phyloP scores from a whole-genome alignment of 2,329 filamentous ascomycete genomes.

The Colletotrichum tropicale region DNA sequence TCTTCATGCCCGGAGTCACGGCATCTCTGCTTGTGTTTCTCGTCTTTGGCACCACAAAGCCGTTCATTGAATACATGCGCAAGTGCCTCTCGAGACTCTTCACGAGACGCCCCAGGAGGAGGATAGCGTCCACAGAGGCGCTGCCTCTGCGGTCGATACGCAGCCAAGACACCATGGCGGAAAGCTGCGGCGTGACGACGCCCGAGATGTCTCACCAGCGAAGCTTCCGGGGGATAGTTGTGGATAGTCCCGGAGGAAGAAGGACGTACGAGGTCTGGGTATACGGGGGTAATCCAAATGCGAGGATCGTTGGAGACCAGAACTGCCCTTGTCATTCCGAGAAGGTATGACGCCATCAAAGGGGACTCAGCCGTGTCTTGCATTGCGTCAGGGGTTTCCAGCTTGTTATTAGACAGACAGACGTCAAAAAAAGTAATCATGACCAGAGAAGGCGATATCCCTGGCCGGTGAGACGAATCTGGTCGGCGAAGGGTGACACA shows the following conservation, averaged over 20 bases:
- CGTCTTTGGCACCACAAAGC: constrained; percentile 26
- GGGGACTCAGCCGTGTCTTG: not conserved
- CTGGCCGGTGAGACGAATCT: not conserved
- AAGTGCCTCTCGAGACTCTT: not conserved
- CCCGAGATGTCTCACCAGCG: not conserved
- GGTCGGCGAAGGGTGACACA: not conserved
- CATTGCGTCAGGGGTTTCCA: not conserved
- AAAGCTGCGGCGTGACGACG: not conserved
- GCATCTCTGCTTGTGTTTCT: constrained; percentile 24
- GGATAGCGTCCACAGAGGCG: not conserved
- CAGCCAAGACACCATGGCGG: not conserved
- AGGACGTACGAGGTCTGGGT: not conserved
- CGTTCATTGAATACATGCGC: constrained; percentile 23
- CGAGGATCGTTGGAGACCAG: not conserved
- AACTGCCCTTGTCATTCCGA: not conserved
- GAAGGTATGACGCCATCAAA: not conserved
- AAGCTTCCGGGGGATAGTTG: not conserved
- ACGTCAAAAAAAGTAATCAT: not conserved
- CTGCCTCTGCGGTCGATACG: not conserved
- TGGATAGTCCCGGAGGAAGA: not conserved
- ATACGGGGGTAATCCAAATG: not conserved
- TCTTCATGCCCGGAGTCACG: constrained; percentile 28
- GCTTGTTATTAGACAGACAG: not conserved
- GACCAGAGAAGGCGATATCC: not conserved
- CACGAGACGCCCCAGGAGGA: not conserved